Base-by-base conservation (phyloP, 208 protist genomes). In the Wallacemonas sp. region DNA sequence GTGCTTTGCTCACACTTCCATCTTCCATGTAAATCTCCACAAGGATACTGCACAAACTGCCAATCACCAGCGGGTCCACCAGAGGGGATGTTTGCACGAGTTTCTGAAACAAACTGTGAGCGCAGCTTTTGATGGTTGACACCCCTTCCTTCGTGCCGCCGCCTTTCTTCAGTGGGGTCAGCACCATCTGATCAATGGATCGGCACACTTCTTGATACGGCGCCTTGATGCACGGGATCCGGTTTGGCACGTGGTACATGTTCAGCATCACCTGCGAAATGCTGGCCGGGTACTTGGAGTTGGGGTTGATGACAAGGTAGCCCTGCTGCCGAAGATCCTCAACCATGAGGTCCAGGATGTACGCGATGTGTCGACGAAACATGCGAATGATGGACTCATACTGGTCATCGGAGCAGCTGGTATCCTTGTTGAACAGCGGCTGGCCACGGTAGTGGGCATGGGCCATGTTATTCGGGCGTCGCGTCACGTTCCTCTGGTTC, bases 361-460 rank as follows among this genome's bases (percentile, higher is more conserved):
- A 48, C 45, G 37, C 74, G 53, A 88, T 66, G 65, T 73, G 63
- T 21, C 66, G 41, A n/a, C 63, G 44, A 52, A 89, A 94, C 29
- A 78, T 67, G 45, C 42, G 37, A 12, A 94, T 72, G 17, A 94
- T 29, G 10, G 67, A 55, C 10, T 66, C 64, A 74, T 89, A 88
- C 59, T 90, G 67, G 15, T 91, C 85, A 45, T 94, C 85, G 0
- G 74, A 89, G 69, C 84, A 87, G 50, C 63, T 68, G n/a, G 41
- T 60, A 52, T 84, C 81, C 4, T 76, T 76, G 24, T 63, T 75
- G 63, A 94, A 88, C n/a, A 76, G 74, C 10, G 88, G 85, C 37
- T 94, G 88, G 0, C 82, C 79, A 0, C 70, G 64, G 27, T 71
- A 62, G 24, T 73, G 68, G 19, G 41, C 9, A 8, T 41, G 45